phyloP scores from a whole-genome alignment of 176 grass and related monocot genomes.

The Microstegium vimineum region DNA sequence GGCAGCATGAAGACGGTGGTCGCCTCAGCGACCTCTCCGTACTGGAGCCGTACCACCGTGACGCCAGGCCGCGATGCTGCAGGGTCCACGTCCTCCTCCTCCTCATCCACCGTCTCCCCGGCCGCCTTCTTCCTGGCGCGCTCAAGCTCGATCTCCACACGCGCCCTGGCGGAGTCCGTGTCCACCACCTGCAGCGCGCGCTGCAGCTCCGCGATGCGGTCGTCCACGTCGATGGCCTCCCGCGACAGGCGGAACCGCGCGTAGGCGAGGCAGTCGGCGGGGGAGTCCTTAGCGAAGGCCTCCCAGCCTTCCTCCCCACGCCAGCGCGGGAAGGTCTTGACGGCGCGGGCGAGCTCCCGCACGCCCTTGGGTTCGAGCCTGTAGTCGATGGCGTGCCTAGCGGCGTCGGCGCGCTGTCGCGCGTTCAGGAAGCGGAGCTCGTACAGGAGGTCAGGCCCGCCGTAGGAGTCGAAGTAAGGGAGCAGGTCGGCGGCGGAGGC shows the following conservation, averaged over 20 bases:
- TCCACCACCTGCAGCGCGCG: constrained; percentile 53
- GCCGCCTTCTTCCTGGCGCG: constrained; percentile 32
- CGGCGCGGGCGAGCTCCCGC: constrained; percentile 55
- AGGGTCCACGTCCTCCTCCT: background rate
- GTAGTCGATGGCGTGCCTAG: constrained; percentile 32
- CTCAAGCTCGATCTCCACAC: constrained; percentile 49
- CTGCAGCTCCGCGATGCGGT: constrained; percentile 44
- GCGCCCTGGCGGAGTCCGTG: constrained; percentile 37
- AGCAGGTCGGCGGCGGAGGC: constrained; percentile 48
- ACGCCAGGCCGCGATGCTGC: constrained; percentile 1
- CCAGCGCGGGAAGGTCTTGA: constrained; percentile 68
- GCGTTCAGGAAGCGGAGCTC: constrained; percentile 75
- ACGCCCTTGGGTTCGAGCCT: constrained; percentile 50
- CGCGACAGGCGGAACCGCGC: constrained; percentile 57
- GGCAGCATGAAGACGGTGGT: constrained; percentile 66
- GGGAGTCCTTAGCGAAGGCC: constrained; percentile 40
- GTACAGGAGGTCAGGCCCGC: constrained; percentile 69
- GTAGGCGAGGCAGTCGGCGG: constrained; percentile 82
- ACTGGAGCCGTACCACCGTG: constrained; percentile 54
- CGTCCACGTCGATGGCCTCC: constrained; percentile 39
- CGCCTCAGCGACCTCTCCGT: constrained; percentile 64
- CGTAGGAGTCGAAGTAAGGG: constrained; percentile 57
- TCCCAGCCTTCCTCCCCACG: constrained; percentile 56
- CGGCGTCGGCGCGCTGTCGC: constrained; percentile 47
- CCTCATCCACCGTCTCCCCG: constrained; percentile 29